A percentile compares a stretch with the other conserved stretches of the same genome.
phyloP scores from a whole-genome alignment of 371 early-diverging fungal genomes.

The Basidiobolus meristosporus region DNA sequence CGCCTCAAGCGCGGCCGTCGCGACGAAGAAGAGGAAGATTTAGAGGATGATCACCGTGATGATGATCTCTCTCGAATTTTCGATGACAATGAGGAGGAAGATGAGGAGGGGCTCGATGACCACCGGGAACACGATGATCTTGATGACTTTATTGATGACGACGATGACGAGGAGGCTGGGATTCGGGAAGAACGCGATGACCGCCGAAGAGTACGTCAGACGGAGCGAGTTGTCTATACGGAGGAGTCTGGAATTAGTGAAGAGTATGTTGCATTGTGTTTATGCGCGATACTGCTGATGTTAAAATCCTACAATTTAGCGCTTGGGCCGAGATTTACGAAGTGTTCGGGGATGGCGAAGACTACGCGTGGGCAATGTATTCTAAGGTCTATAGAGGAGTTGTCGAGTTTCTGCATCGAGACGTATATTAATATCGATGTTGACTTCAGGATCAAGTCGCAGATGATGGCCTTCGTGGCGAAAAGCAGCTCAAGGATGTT shows the following conservation, averaged over 20 bases:
- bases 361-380: conserved; percentile 70
- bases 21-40: conserved; percentile 38
- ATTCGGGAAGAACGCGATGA: conserved; percentile 13
- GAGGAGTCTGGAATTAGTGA: conserved; percentile 1
- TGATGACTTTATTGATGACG: conserved; percentile 51
- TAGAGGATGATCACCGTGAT: conserved; percentile 12
- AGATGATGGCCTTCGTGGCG: background rate
- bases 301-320: conserved; percentile 11
- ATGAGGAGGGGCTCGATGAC: conserved; percentile 21
- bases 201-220: conserved; percentile 2
- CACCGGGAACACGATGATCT: conserved; percentile 37
- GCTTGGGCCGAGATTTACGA: conserved; percentile 68
- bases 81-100: conserved; percentile 20
- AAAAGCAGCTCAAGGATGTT: conserved; percentile 13
- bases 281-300: background rate
- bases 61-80: conserved; percentile 28
- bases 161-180: conserved; percentile 29
- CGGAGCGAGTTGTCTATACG: conserved; percentile 2
- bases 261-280: background rate
- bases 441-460: background rate
- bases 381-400: conserved; percentile 10
- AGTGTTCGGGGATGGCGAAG: conserved; percentile 79
- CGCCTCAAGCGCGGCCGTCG: conserved; percentile 21
- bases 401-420: background rate
- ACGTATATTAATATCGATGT: conserved; percentile 1